These are phyloP conservation scores for Colletotrichum zoysiae DNA, from an alignment of 2,329 filamentous ascomycete genomes.

Conservation along the genomic window DNA sequence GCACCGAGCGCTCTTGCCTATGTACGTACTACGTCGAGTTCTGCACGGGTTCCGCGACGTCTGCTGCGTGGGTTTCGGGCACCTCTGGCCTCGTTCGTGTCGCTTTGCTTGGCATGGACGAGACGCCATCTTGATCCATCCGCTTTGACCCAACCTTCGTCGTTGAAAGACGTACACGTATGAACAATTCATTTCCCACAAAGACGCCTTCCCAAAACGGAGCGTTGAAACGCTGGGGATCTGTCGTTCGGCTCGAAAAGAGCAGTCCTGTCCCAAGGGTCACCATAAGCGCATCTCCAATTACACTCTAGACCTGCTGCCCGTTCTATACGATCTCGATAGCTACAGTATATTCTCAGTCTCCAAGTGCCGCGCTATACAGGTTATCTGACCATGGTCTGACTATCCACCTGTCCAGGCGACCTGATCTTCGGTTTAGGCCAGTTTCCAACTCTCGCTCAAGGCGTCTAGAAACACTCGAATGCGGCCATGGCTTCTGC, in stretches of 20 bases:
- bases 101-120: constrained; percentile 4
- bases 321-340: background rate
- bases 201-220: constrained; percentile 29
- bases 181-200: constrained; percentile 33
- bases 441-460: background rate
- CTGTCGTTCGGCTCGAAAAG: constrained; percentile 25
- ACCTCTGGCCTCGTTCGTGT: background rate
- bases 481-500: background rate
- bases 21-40: constrained; percentile 1
- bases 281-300: background rate
- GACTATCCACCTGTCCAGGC: background rate
- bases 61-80: constrained; percentile 5
- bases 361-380: background rate
- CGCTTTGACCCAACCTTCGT: constrained; percentile 26
- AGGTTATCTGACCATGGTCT: background rate
- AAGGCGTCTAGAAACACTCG: background rate
- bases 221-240: constrained; percentile 24
- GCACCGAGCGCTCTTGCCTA: constrained; percentile 6
- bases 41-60: constrained; percentile 21
- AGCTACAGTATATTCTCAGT: constrained; percentile 15
- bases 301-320: constrained; percentile 3
- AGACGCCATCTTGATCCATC: constrained; percentile 4
- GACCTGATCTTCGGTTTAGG: background rate
- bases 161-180: constrained; percentile 11
- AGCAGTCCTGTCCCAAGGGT: background rate